phyloP scores from a whole-genome alignment of 352 stramenopile species.

The Hyaloperonospora brassicae region DNA sequence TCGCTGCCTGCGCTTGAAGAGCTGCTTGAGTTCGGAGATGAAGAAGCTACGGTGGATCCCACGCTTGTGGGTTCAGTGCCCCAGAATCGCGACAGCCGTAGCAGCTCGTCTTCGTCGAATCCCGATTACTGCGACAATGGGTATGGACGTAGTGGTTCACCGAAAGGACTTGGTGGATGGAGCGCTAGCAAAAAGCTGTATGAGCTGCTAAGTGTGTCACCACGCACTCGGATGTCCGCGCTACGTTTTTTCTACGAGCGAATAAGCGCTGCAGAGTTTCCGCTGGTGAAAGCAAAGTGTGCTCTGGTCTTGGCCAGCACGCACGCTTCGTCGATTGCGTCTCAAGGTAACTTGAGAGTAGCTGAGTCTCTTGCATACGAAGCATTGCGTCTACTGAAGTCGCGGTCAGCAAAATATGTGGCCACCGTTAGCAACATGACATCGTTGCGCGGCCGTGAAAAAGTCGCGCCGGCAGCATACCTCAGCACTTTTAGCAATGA shows the following conservation, averaged over 20 bases:
- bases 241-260: conserved; percentile 56
- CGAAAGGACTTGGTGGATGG: conserved; percentile 45
- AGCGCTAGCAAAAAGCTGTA: conserved; percentile 33
- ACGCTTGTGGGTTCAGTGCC: conserved; percentile 35
- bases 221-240: conserved; percentile 29
- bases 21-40: conserved; percentile 72
- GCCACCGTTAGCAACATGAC: conserved; percentile 16
- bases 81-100: conserved; percentile 27
- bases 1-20: conserved; percentile 59
- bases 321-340: conserved; percentile 34
- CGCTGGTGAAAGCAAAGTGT: conserved; percentile 73
- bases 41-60: conserved; percentile 50
- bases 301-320: conserved; percentile 52
- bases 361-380: conserved; percentile 72
- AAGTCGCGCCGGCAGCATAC: conserved; percentile 15
- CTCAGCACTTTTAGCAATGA: conserved; percentile 74
- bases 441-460: conserved; percentile 14
- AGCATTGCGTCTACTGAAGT: conserved; percentile 61
- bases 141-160: conserved; percentile 29
- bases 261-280: conserved; percentile 34
- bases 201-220: conserved; percentile 47
- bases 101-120: conserved; percentile 32
- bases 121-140: conserved; percentile 27
- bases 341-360: conserved; percentile 40
- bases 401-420: conserved; percentile 31